These are phyloP conservation scores for Cryptosporidium parvum DNA, from an alignment of 169 alveolate genomes.

Conservation along the genomic window DNA sequence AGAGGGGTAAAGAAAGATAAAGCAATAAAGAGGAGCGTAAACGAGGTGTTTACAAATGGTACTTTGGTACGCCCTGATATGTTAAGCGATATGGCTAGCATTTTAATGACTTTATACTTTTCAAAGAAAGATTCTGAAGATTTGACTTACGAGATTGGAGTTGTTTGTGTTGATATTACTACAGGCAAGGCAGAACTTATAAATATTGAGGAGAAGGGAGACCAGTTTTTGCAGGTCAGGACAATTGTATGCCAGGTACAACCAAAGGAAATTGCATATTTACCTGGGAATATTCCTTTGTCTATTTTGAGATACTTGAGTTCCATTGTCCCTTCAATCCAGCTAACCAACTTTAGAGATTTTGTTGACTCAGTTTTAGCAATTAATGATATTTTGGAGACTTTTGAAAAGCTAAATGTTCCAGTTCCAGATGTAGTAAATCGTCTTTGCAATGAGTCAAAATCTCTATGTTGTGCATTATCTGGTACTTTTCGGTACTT, in stretches of 20 bases:
- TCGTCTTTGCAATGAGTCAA: constrained; percentile 27
- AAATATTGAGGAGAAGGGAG: constrained; percentile 83
- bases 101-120: constrained; percentile 51
- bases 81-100: constrained; percentile 79
- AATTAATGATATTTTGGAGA: constrained; percentile 41
- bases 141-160: constrained; percentile 83
- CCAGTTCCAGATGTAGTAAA: constrained; percentile 47
- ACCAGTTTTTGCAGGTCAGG: constrained; percentile 69
- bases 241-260: constrained; percentile 84
- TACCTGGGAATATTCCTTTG: constrained; percentile 77
- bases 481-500: constrained; percentile 63
- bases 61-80: constrained; percentile 89
- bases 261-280: constrained; percentile 86
- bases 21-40: constrained; percentile 92
- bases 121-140: constrained; percentile 66
- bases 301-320: constrained; percentile 51
- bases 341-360: constrained; percentile 58
- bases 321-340: constrained; percentile 49
- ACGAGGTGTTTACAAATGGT: constrained; percentile 94
- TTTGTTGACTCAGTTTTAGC: constrained; percentile 64
- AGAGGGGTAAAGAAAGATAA: constrained; percentile 83
- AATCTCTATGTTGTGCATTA: constrained; percentile 53
- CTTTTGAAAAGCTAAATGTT: constrained; percentile 30
- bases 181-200: constrained; percentile 80
- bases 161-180: constrained; percentile 87